Evolutionary conservation across 2,329 filamentous ascomycete species (phyloP), one percentile per base, ranked within the genome.

Genomic region (Neofusicoccum umdonicola): DNA sequence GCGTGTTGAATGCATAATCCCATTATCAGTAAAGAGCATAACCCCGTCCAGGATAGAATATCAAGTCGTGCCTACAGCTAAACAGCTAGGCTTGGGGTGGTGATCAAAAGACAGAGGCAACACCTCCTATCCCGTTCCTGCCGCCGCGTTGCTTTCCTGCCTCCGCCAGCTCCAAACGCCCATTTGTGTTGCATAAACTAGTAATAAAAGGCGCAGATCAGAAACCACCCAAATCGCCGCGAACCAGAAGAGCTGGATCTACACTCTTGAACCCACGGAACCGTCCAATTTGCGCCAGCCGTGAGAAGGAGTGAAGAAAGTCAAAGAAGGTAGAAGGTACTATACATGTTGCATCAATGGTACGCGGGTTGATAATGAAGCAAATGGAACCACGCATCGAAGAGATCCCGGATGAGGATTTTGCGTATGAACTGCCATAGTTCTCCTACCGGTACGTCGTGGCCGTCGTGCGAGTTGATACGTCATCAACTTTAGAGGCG

Each of bases 191-290:
- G 58, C 45, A 39, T 41, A 50, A 48, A n/a, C 7, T 45, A 57
- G 37, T 7, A 57, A 15, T 15, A 4, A 57, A 41, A 47, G 42
- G 37, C 35, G 31, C 15, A 56, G 31, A 42, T 19, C 22, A 48
- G 13, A 57, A 64, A n/a, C 39, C 31, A 34, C 31, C 41, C 42
- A 58, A n/a, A 63, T 34, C 37, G 15, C 15, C 39, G 27, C 22
- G 31, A 35, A 42, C 48, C 60, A 42, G 22, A 54, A 39, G 52
- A 47, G 56, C 56, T 47, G 48, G 57, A 58, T 64, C 34, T 64
- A 64, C 62, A 64, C 61, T 63, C 44, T 52, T 54, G 27, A 64
- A 34, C 22, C 52, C 51, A 58, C 51, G 31, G n/a, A 63, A 37
- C 48, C 50, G 41, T 54, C 61, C 62, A 22, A 57, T 50, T 63